Base-by-base conservation (phyloP, 192 early-diverging fungal species). In the Podila horticola region DNA sequence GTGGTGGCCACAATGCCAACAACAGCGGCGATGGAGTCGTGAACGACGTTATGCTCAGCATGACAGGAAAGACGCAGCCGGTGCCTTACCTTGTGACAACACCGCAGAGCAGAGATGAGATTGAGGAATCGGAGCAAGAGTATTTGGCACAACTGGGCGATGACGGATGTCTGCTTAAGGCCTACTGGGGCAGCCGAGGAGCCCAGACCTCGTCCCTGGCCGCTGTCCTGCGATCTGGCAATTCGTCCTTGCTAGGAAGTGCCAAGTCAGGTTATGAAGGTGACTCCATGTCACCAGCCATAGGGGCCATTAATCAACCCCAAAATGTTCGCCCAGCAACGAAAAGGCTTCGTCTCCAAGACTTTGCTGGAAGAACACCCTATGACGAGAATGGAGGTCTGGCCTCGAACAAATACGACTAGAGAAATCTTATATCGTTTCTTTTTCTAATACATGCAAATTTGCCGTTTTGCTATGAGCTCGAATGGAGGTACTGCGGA, bases 351-450 rank as follows among this genome's bases (percentile, higher is more conserved):
- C 65, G 76, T 13, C 36, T 79, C 0, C 76, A 79, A 30, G 76
- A 79, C 30, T 79, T 72, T 64, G 70, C 76, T 8, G 76, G 76
- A 64, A 58, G 76, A 30, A 79, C 76, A n/a, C 76, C 76, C 20
- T 59, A 58, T 3, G 34, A 48, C 20, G 76, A 79, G 41, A 72
- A 79, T 34, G 76, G 76, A 4, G 76, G 76, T 49, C 58, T 29
- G 38, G 50, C 33, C 30, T 70, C 62, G 51, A 45, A 13, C 41
- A 45, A 45, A 45, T 45, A 45, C 8, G 41, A 45, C 15, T 45
- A 45, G 41, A 45, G 34, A 36, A 36, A 36, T 36, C 34, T 8
- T 36, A 12, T 45, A 45, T 12, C 11, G 15, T 45, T 45, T 41
- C 38, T 45, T 12, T 12, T 36, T 36, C 34, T 45, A 45, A 13